These are phyloP conservation scores for Linaria vulgaris DNA, from an alignment of 257 asterid genomes.

Conservation along the genomic window DNA sequence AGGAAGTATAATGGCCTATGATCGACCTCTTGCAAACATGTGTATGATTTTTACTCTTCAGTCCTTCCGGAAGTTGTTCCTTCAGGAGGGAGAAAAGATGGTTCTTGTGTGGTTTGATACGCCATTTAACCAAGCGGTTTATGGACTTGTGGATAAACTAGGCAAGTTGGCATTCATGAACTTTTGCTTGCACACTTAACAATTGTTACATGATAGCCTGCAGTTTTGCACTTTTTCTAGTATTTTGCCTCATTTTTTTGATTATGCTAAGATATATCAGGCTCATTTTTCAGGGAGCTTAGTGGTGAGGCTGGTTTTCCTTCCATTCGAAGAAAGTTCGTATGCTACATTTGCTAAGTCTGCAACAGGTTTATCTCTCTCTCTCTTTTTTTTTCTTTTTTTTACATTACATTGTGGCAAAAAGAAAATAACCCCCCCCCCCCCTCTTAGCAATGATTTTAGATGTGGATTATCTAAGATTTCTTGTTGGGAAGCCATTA, in stretches of 20 bases:
- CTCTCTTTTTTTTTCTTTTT: conserved; percentile 35
- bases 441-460: not conserved
- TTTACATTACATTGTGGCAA: too few relatives aligned
- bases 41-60: conserved; percentile 80
- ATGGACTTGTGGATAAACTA: conserved; percentile 95
- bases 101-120: conserved; percentile 97
- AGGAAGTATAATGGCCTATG: conserved; percentile 51
- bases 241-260: conserved; percentile 17
- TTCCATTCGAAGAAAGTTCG: conserved; percentile 97
- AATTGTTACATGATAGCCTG: conserved; percentile 3
- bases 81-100: conserved; percentile 97
- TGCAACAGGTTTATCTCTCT: conserved; percentile 85
- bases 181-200: not conserved
- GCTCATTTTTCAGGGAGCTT: conserved; percentile 82
- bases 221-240: conserved; percentile 16
- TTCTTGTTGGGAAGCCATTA: not conserved
- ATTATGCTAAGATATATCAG: conserved; percentile 22
- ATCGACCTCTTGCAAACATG: conserved; percentile 71
- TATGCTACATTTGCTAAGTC: conserved; percentile 94
- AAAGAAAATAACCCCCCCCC: too few relatives aligned
- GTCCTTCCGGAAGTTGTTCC: conserved; percentile 83
- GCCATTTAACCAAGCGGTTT: conserved; percentile 96
- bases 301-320: conserved; percentile 92
- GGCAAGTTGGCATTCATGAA: conserved; percentile 40
- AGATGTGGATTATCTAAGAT: not conserved